phyloP scores from a whole-genome alignment of 257 asterid species.

The Solanum verrucosum region DNA sequence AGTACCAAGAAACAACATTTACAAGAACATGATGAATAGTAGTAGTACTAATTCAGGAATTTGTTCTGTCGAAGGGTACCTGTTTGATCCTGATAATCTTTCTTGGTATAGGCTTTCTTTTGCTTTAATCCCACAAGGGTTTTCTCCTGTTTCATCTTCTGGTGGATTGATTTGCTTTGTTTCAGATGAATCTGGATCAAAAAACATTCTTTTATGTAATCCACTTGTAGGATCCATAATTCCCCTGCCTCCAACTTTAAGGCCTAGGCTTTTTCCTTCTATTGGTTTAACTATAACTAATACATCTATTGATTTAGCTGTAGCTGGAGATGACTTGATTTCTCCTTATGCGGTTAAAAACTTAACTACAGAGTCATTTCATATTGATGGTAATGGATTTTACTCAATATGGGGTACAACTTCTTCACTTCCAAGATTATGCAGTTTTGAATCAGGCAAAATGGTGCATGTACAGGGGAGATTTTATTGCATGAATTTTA shows the following conservation, averaged over 20 bases:
- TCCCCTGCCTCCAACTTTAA: constrained; percentile 62
- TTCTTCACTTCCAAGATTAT: constrained; percentile 70
- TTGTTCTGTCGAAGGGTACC: constrained; percentile 35
- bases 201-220: constrained; percentile 56
- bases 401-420: constrained; percentile 97
- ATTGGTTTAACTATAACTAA: constrained; percentile 49
- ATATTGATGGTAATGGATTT: constrained; percentile 71
- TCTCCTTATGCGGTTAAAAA: constrained; percentile 94
- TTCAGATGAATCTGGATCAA: constrained; percentile 73
- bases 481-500: constrained; percentile 94
- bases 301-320: constrained; percentile 61
- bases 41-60: background rate
- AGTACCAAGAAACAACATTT: constrained; percentile 31
- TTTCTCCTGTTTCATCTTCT: constrained; percentile 62
- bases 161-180: constrained; percentile 78
- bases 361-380: constrained; percentile 74
- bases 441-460: constrained; percentile 83
- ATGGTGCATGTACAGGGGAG: constrained; percentile 57
- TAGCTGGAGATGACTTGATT: constrained; percentile 85
- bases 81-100: constrained; percentile 52
- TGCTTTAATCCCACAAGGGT: constrained; percentile 62
- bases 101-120: constrained; percentile 57
- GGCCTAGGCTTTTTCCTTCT: constrained; percentile 81
- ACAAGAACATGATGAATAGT: constrained; percentile 5
- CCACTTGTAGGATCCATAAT: constrained; percentile 46